These are phyloP conservation scores for Lichtheimia ornata DNA, from an alignment of 371 early-diverging fungal species.

Conservation along the genomic window DNA sequence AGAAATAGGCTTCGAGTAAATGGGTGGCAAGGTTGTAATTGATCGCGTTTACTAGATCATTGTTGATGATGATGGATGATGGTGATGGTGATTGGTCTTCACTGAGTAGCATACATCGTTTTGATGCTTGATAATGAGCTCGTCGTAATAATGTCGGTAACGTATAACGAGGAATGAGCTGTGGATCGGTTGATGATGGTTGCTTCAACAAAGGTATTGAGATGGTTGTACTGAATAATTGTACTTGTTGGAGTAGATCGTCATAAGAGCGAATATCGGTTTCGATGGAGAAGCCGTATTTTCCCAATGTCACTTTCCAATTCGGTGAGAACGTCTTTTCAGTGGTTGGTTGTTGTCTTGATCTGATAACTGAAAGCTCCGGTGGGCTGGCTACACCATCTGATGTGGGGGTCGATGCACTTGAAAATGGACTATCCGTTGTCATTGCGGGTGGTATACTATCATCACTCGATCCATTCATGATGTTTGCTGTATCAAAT, in stretches of 20 bases:
- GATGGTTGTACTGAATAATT: neutral
- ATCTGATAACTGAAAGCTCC: slow-evolving; percentile 2
- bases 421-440: no score
- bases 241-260: slow-evolving; percentile 18
- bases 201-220: neutral
- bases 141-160: slow-evolving; percentile 10
- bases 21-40: neutral
- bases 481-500: no score
- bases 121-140: slow-evolving; percentile 18
- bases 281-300: slow-evolving; percentile 20
- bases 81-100: slow-evolving; percentile 3
- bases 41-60: no score
- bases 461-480: no score
- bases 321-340: neutral
- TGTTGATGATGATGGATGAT: no score
- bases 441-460: no score
- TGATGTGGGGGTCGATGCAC: no score
- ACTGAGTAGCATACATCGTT: slow-evolving; percentile 15
- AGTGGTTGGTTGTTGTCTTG: neutral
- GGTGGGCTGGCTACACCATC: neutral
- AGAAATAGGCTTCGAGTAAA: slow-evolving; percentile 31
- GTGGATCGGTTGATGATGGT: slow-evolving; percentile 1
- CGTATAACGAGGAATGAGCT: slow-evolving; percentile 7
- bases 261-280: slow-evolving; percentile 22
- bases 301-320: slow-evolving; percentile 17